Percentiles rank a stretch among this genome's conserved stretches.
phyloP scores from a whole-genome alignment of 148 eudicot genomes.

The Cornus kousa region DNA sequence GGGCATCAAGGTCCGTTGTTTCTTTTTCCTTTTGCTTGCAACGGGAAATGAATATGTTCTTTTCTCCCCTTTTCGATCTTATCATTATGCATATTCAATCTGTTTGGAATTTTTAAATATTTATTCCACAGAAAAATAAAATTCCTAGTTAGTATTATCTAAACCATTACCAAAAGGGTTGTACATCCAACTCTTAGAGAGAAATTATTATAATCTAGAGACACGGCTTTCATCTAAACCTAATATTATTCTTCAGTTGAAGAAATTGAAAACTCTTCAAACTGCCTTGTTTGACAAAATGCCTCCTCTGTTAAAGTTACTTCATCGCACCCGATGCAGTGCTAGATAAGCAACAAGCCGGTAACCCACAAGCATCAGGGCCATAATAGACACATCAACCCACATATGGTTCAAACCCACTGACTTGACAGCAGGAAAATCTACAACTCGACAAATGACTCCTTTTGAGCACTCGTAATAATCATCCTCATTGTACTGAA shows the following conservation, averaged over 20 bases:
- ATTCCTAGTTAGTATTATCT: slow-evolving; percentile 14
- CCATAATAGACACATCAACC: slow-evolving; percentile 66
- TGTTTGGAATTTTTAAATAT: neutral
- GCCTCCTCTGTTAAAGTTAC: slow-evolving; percentile 8
- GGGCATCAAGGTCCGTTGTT: slow-evolving; percentile 7
- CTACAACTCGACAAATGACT: slow-evolving; percentile 60
- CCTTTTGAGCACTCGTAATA: slow-evolving; percentile 76
- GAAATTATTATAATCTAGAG: slow-evolving; percentile 25
- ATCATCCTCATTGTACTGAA: slow-evolving; percentile 74
- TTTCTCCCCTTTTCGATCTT: neutral
- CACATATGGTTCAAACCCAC: slow-evolving; percentile 67
- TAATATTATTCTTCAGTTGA: slow-evolving; percentile 30
- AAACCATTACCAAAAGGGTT: slow-evolving; percentile 19
- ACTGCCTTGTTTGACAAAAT: slow-evolving; percentile 9
- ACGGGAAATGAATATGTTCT: neutral
- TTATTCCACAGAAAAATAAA: slow-evolving; percentile 4
- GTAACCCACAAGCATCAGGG: slow-evolving; percentile 85
- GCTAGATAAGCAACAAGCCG: slow-evolving; percentile 85
- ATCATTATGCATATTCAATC: neutral
- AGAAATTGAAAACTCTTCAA: slow-evolving; percentile 28
- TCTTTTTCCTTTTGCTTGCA: slow-evolving; percentile 4
- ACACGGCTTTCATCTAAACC: slow-evolving; percentile 22
- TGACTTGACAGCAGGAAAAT: slow-evolving; percentile 65
- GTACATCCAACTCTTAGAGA: slow-evolving; percentile 17
- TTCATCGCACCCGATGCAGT: slow-evolving; percentile 57